Evolutionary conservation across 2,329 filamentous ascomycete genomes (phyloP).

Genomic region (Fusarium guadeloupense): DNA sequence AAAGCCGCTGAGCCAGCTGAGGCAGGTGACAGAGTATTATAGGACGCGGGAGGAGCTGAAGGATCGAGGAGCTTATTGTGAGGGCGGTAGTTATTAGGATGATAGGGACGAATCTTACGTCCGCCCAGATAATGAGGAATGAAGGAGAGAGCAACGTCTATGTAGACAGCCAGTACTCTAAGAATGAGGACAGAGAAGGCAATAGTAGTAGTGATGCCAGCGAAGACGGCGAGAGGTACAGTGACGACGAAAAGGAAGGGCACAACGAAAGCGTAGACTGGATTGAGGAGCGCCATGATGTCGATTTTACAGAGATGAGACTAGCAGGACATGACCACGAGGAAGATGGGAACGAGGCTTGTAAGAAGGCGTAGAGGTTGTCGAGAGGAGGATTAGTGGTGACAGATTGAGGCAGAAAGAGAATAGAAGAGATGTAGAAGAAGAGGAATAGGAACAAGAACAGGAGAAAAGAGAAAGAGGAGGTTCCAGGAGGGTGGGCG

Average conservation of each 20-base stretch:
- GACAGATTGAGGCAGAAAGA: background rate
- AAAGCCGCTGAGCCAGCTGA: slow-evolving; percentile 34
- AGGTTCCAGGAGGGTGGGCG: slow-evolving; percentile 1
- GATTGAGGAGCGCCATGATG: slow-evolving; percentile 63
- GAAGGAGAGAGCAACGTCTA: slow-evolving; percentile 68
- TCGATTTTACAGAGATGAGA: slow-evolving; percentile 16
- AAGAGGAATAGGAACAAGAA: background rate
- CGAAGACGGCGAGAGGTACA: slow-evolving; percentile 69
- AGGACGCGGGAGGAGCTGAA: slow-evolving; percentile 9
- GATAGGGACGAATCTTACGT: slow-evolving; percentile 46
- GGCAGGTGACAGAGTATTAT: slow-evolving; percentile 10
- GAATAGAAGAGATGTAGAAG: background rate
- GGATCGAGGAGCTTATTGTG: slow-evolving; percentile 19
- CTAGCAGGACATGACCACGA: slow-evolving; percentile 37
- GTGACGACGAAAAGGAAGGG: slow-evolving; percentile 71
- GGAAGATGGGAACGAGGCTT: slow-evolving; percentile 3
- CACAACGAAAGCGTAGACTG: slow-evolving; percentile 64
- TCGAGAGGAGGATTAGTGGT: slow-evolving; percentile 7
- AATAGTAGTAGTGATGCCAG: slow-evolving; percentile 69
- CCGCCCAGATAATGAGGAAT: slow-evolving; percentile 64
- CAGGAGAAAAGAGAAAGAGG: slow-evolving; percentile 1
- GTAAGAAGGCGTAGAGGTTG: slow-evolving; percentile 5
- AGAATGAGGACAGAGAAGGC: slow-evolving; percentile 70
- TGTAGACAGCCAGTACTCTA: slow-evolving; percentile 68
- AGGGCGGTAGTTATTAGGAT: slow-evolving; percentile 30